Evolutionary conservation across 2,329 filamentous ascomycete genomes (phyloP), one percentile per base, ranked within the genome.

Genomic region (Stagonosporopsis tanaceti): DNA sequence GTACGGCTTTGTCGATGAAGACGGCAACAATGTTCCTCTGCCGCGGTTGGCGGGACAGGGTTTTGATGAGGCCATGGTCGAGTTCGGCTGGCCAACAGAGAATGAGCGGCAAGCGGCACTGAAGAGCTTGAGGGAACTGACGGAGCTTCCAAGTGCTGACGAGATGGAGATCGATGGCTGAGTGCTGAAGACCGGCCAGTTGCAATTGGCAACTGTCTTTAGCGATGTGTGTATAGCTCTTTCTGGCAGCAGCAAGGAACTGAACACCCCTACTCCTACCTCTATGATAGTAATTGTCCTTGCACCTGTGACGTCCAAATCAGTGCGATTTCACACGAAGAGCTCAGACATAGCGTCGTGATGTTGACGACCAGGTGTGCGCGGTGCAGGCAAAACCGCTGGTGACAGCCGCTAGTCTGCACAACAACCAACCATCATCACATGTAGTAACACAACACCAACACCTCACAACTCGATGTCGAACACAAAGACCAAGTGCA

Each of bases 1-100:
- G 15, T 91, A 85, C 80, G 89, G 90, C 0, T 84, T 84, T 68
- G 76, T 88, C 27, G 81, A 89, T 72, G 25, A 5, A 14, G 40
- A 70, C 4, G 81, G 84, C 46, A 70, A 78, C 60, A 82, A 87
- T 68, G 66, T 85, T 5, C 78, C 81, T 0, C 27, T 61, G 5
- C 83, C 85, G 2, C 78, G 74, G 9, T 72, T 79, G 47, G 79
- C 83, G 46, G 81, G 86, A 67, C 78, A 82, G 63, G 82, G 84
- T 67, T 79, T 86, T 66, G 78, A 50, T 6, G 9, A 1, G 9
- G 40, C 22, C 7, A 35, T 45, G 15, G 39, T 50, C 6, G 37
- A 47, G 45, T 15, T 45, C 3, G 44, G 55, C 5, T 57, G 47
- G 54, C 54, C 54, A 30, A 48, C 7, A 20, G 37, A 52, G 20